Base-by-base conservation (phyloP, 1,284 basidiomycete genomes). In the Ganoderma lucidum region DNA sequence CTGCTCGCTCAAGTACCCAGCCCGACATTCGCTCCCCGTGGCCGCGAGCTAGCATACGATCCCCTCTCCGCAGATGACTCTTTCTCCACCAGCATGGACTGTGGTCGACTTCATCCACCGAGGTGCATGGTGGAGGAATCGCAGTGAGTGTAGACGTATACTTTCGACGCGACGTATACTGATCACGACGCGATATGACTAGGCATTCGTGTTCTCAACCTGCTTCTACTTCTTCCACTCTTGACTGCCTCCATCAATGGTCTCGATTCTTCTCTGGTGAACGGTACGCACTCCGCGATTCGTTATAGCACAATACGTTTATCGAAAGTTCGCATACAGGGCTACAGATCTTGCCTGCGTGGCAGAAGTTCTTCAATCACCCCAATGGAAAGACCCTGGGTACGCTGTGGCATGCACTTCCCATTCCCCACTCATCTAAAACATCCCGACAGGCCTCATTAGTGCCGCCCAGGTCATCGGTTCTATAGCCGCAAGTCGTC, bases 401-500 rank as follows among this genome's bases (percentile, higher is more conserved):
- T 87, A 69, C 35, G 79, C 74, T 6, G n/a, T 48, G 42, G 39
- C 39, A 65, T 41, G 19, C 19, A 15, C 8, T n/a, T 12, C n/a
- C 12, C 6, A 6, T 3, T 19, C 19, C n/a, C 3, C 17, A 4
- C 15, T 37, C 28, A 53, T 15, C 39, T 63, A 28, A 69, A 14
- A 2, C 60, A 30, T 39, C 23, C 17, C 4, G 6, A n/a, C 64
- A 90, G 89, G 89, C 59, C 77, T 90, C 44, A 86, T 91, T 67
- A 88, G 87, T 71, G 86, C 87, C 5, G 87, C 88, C 0, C 89
- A 91, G 78, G 86, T 85, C 71, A 85, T 91, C 58, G 90, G 90
- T 3, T 86, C 87, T 44, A 77, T 92, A 37, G 70, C 81, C 30
- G 88, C 89, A 73, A 70, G 83, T 77, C 39, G n/a, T n/a, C n/a